Evolutionary conservation across 2,329 filamentous ascomycete genomes (phyloP), one percentile per base, ranked within the genome.

Genomic region (Annulohypoxylon truncatum): DNA sequence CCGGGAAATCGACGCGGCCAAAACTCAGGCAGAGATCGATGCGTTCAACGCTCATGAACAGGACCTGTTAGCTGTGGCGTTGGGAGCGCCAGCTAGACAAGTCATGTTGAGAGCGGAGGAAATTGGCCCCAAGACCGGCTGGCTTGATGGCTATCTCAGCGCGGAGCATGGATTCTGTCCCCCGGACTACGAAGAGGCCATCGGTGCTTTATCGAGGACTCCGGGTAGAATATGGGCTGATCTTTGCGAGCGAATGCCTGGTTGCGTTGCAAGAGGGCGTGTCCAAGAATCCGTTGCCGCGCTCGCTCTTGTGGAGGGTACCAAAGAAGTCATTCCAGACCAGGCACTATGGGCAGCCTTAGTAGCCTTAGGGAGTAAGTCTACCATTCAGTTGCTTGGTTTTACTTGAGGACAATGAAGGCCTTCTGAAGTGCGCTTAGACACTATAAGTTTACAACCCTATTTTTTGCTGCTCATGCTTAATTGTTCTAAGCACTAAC

Each of bases 211-310:
- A 13, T 81, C 80, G 28, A 81, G 77, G 64, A 84, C 82, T 0
- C 83, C 83, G 0, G 84, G 84, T 0, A 77, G 84, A n/a, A 80
- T 86, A 13, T 87, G 85, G 84, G 82, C 82, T 2, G 84, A 86
- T 64, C 77, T 86, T 0, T 84, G 82, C 60, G 83, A 85, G 71
- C 77, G 84, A 2, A 86, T 86, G 81, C 84, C 84, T 0, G 84
- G 84, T 0, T 84, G 82, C 47, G 79, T 84, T 1, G 79, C 82
- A 1, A 75, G 84, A 51, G 84, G 84, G 0, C 79, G 82, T n/a
- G 83, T 85, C 0, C 76, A 83, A 31, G 83, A 85, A 53, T 82
- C 83, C 0, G 77, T 85, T 1, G 82, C 82, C 1, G 79, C 82
- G 0, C 70, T 87, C 0, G 82, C 83, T 0, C 71, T 85, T 2